Evolutionary conservation across 1,139 yeast species (phyloP).

Genomic region (Fermentozyma sake): DNA sequence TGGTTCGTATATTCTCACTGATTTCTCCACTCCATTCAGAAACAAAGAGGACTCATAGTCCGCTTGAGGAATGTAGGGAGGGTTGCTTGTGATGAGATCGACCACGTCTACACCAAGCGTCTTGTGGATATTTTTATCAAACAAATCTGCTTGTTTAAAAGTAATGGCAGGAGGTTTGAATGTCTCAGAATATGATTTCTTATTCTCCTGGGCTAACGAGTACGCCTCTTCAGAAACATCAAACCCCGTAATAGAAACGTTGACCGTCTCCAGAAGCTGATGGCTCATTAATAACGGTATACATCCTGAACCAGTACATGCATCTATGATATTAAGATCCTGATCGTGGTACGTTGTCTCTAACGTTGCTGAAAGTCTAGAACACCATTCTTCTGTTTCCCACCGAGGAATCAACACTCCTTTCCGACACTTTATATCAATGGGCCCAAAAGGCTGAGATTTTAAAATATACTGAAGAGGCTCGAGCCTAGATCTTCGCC

Average conservation of each 20-base stretch:
- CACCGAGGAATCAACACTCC: constrained; percentile 86
- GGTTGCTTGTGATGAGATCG: constrained; percentile 73
- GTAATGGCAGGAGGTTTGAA: no score
- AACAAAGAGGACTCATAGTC: constrained; percentile 32
- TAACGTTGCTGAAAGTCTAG: constrained; percentile 26
- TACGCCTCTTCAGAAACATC: constrained; percentile 61
- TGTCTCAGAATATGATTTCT: constrained; percentile 5
- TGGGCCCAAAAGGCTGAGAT: constrained; percentile 77
- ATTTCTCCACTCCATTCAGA: constrained; percentile 42
- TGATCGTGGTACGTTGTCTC: constrained; percentile 1
- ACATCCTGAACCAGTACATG: constrained; percentile 93
- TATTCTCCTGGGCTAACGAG: constrained; percentile 46
- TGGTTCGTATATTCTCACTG: constrained; percentile 77
- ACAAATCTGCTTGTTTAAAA: constrained; percentile 11
- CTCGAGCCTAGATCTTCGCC: constrained; percentile 39
- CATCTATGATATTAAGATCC: constrained; percentile 47
- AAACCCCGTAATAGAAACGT: constrained; percentile 38
- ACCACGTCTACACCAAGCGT: constrained; percentile 6
- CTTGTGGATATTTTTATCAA: constrained; percentile 1
- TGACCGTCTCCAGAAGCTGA: constrained; percentile 18
- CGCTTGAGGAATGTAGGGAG: constrained; percentile 71
- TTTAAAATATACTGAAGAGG: constrained; percentile 86
- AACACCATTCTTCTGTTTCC: constrained; percentile 94
- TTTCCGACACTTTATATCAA: constrained; percentile 54
- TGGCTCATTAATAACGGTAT: constrained; percentile 52